A percentile compares a stretch with the other conserved stretches of the same genome.
Evolutionary conservation across 257 asterid species (phyloP).

Genomic region (Capsicum chinense): DNA sequence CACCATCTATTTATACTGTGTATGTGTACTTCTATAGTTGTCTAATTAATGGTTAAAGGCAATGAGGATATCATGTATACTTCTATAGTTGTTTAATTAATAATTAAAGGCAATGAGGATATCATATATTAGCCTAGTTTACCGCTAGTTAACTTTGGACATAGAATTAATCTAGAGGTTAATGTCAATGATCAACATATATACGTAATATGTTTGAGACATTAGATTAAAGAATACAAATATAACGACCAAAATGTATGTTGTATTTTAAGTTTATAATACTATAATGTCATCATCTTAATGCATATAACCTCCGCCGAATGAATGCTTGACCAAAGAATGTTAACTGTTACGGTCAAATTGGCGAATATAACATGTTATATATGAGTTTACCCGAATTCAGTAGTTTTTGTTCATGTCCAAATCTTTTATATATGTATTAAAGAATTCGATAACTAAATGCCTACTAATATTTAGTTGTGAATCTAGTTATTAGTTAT

Average conservation of each 20-base stretch:
- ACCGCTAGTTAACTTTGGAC: not conserved
- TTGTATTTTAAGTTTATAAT: not conserved
- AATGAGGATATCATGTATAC: too few relatives aligned
- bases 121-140: not conserved
- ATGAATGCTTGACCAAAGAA: not conserved
- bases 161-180: not conserved
- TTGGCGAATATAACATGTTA: not conserved
- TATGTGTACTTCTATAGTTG: not conserved
- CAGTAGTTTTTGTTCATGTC: accelerated
- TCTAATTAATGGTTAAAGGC: too few relatives aligned
- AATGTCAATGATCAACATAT: not conserved
- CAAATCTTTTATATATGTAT: not conserved
- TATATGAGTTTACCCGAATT: accelerated
- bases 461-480: accelerated
- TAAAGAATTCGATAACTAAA: not conserved
- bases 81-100: not conserved
- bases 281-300: not conserved
- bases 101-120: not conserved
- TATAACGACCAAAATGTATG: not conserved
- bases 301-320: not conserved
- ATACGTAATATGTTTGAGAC: conserved; percentile 7
- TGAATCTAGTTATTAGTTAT: not conserved
- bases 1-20: not conserved
- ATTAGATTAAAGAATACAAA: not conserved
- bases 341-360: not conserved